Base-by-base conservation (phyloP, 2,329 filamentous ascomycete genomes). In the Trichoderma sp. region DNA sequence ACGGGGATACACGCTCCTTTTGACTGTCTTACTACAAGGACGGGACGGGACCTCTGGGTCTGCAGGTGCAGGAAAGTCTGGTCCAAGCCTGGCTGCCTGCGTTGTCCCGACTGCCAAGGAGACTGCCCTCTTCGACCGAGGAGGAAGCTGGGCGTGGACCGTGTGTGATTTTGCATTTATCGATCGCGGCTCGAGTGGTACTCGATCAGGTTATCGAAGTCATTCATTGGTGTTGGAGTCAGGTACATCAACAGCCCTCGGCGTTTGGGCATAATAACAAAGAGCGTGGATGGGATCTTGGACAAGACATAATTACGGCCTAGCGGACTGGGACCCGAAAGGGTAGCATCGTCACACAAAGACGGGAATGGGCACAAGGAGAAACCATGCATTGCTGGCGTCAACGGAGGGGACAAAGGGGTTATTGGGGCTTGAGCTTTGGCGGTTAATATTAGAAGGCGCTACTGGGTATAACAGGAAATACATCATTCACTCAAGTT, bases 11-110 rank as follows among this genome's bases (percentile, higher is more conserved):
- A 86, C 69, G 81, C 78, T 3, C 82, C 84, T 2, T 83, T 81
- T 41, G 84, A 85, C 77, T 82, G 82, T 50, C 77, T 86, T 24
- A 82, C 81, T 11, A 85, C 85, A 9, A 83, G 83, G 76, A 82
- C 82, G 3, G 81, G 83, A 1, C 82, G 83, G 64, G 82, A 84
- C 68, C 81, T 86, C 18, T 86, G 84, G 84, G 81, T 86, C 9
- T 86, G 85, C 78, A 80, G 77, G 16, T 86, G 85, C 75, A 81
- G 81, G 24, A 79, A 78, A 62, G 81, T 85, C 21, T 84, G 83
- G 82, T 81, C 81, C 45, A 85, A 85, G 76, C 83, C 83, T 0
- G 78, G 77, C 11, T 83, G 80, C 75, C 77, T 84, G 14, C 80
- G 80, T 56, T 86, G 85, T 73, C 80, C 83, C 16, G 78, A 82